Evolutionary conservation across 139 green algal species (phyloP), one percentile per base, ranked within the genome.

Genomic region (Auxenochlorella pyrenoidosa): DNA sequence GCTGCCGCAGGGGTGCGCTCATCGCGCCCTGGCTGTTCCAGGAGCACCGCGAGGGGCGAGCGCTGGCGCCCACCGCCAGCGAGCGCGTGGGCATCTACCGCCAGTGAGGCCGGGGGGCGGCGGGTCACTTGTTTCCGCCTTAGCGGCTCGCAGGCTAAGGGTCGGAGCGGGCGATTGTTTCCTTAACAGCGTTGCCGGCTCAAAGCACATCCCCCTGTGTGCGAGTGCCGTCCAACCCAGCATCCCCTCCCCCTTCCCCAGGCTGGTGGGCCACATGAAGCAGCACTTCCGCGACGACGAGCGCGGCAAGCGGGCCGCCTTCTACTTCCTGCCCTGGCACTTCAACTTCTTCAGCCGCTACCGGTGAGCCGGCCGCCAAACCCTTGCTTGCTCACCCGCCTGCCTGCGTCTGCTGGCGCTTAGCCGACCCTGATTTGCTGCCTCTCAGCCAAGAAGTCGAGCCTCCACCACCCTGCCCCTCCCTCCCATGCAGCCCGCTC

Each of bases 1-100:
- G 59, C 63, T 28, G 26, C 30, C 26, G 26, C 73, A 80, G 84
- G 54, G 95, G 94, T 10, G 95, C 96, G 13, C 91, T 98, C 4
- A 97, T 96, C 58, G 96, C 96, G 88, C 96, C 96, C 40, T 98
- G 96, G 96, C 90, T 98, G 15, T 98, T 97, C 79, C 86, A 95
- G 83, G 95, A 97, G 87, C 89, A 92, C 51, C 89, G 86, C 71
- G 92, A 96, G 90, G 91, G 91, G 26, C 87, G 88, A 6, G 94
- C 95, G 86, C 88, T 97, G 77, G 30, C 87, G 36, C 92, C 89
- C 1, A 92, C 54, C 16, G 90, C 94, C 3, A 54, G 76, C 0
- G 96, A 98, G n/a, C 87, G 96, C 0, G 88, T 98, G n/a, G 95
- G 82, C 43, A 90, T 98, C 44, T 98, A 97, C 90, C 89, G 91